phyloP scores from a whole-genome alignment of 108 stramenopile species.

The Phaeodactylum tricornutum region DNA sequence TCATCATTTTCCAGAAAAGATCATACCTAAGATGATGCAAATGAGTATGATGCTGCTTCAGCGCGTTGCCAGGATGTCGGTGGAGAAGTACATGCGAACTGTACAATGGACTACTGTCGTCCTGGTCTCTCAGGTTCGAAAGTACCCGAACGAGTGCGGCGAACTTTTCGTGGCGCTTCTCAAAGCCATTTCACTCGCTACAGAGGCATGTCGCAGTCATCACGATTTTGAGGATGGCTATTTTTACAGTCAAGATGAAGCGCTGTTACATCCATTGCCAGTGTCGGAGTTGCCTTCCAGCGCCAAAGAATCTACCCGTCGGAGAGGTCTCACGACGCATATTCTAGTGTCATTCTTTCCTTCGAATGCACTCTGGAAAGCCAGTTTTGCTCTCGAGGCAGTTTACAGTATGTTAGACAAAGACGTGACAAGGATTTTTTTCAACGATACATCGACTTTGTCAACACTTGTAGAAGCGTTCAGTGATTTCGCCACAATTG shows the following conservation, averaged over 20 bases:
- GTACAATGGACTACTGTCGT: constrained; percentile 26
- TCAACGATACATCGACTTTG: constrained; percentile 13
- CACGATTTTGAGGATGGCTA: constrained; percentile 79
- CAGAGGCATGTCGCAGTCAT: constrained; percentile 65
- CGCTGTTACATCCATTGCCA: no score
- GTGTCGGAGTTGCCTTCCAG: no score
- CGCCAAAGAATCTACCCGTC: no score
- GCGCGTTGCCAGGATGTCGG: constrained; percentile 2
- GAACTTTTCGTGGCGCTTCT: constrained; percentile 23
- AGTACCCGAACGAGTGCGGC: constrained; percentile 25
- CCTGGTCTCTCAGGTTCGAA: constrained; percentile 12
- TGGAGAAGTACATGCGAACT: constrained; percentile 10
- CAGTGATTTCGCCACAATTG: constrained; percentile 73
- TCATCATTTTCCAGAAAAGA: neutral
- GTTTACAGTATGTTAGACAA: constrained; percentile 26
- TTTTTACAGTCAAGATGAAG: constrained; percentile 17
- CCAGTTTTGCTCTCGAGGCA: constrained; percentile 52
- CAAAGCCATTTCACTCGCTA: constrained; percentile 40
- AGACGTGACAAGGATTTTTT: neutral
- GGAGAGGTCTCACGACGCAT: no score
- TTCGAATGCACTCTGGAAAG: no score
- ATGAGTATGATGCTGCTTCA: constrained; percentile 3
- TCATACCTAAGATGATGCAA: constrained; percentile 1
- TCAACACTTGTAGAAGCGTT: constrained; percentile 42
- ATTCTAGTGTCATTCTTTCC: no score